Conservation (phyloP, 306 rosid species). For the Vigna unguiculata region DNA sequence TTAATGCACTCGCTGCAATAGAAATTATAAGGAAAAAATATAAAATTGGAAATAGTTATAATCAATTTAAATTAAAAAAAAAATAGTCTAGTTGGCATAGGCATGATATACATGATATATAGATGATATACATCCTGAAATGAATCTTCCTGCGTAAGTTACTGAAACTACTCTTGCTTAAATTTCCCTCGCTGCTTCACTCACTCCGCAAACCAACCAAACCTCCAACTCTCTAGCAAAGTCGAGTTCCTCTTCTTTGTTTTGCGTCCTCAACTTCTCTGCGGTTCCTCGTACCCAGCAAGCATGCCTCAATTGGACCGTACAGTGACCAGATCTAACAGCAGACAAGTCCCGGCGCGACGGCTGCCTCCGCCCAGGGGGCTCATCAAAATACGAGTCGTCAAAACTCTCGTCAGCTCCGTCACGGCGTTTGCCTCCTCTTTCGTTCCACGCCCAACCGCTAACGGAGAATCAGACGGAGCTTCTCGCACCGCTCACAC, state of each 20-base stretch:
- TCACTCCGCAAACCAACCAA: neutral
- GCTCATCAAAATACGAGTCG: constrained; percentile 42
- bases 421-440: constrained; percentile 21
- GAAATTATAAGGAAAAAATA: too few species aligned
- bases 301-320: neutral
- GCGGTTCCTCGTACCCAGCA: neutral
- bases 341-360: neutral
- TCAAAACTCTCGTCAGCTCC: constrained; percentile 28
- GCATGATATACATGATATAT: too few species aligned
- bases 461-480: constrained; percentile 29
- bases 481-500: constrained; percentile 25
- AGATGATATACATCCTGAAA: too few species aligned
- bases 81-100: too few species aligned
- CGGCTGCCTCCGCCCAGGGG: constrained; percentile 53
- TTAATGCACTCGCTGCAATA: too few species aligned
- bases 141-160: too few species aligned
- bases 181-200: too few species aligned
- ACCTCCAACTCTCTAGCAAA: neutral
- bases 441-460: neutral
- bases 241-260: neutral
- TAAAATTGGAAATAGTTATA: too few species aligned
- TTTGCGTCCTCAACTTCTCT: neutral
- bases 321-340: neutral
- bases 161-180: too few species aligned
- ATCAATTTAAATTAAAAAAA: too few species aligned